Percentiles rank a stretch among this genome's conserved stretches.
phyloP scores from a whole-genome alignment of 179 eudicot genomes.

The Amaranthus tricolor region DNA sequence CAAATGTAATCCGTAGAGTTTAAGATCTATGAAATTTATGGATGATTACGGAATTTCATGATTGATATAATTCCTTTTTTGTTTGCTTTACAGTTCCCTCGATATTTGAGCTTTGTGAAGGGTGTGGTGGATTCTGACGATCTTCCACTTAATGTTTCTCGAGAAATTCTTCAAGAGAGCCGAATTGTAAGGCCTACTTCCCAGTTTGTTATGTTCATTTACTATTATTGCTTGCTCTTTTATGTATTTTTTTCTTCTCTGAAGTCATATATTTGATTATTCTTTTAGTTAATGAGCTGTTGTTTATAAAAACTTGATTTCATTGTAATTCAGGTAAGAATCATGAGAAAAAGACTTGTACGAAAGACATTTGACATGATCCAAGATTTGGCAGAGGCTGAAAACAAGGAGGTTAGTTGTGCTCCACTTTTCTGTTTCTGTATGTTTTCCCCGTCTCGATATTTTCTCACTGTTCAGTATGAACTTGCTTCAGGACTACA shows the following conservation, averaged over 20 bases:
- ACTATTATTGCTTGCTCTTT: background rate
- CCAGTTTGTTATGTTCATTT: background rate
- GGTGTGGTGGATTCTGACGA: conserved; percentile 98
- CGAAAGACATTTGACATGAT: conserved; percentile 97
- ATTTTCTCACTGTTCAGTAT: background rate
- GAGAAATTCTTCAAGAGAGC: conserved; percentile 98
- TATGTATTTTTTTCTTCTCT: background rate
- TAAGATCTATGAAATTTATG: background rate
- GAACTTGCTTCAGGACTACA: conserved; percentile 64
- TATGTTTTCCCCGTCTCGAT: background rate
- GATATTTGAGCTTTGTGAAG: conserved; percentile 95
- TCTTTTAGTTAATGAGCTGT: background rate
- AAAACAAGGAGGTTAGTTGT: conserved; percentile 75
- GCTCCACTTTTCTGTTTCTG: background rate
- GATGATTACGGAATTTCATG: too few species aligned
- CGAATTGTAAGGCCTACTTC: conserved; percentile 67
- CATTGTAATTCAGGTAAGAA: conserved; percentile 59
- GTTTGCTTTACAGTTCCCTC: conserved; percentile 67
- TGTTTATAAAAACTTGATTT: conserved; percentile 12
- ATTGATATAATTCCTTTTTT: background rate
- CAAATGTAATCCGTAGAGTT: background rate
- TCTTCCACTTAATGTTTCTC: conserved; percentile 95
- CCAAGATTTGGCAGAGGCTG: conserved; percentile 82
- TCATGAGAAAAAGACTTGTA: conserved; percentile 92
- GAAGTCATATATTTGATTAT: too few species aligned